Evolutionary conservation across 306 rosid species (phyloP).

Genomic region (Prunus davidiana): DNA sequence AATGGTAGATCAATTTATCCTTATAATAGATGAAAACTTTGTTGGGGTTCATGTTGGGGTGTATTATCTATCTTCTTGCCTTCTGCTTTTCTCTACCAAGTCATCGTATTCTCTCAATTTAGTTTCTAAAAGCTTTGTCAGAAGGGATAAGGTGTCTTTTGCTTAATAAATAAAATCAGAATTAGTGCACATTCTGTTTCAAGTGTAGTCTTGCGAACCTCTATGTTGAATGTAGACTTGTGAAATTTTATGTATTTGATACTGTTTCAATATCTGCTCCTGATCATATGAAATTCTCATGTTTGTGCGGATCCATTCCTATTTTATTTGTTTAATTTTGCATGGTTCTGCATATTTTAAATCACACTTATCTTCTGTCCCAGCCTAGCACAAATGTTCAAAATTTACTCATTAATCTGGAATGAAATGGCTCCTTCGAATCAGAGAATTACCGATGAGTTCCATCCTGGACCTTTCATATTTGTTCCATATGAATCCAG

Average conservation of each 20-base stretch:
- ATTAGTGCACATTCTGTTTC: background rate
- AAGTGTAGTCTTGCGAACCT: background rate
- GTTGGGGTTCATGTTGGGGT: too few species aligned
- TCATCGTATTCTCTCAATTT: background rate
- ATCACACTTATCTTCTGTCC: conserved; percentile 21
- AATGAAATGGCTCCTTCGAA: conserved; percentile 65
- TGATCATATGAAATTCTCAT: background rate
- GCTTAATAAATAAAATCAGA: background rate
- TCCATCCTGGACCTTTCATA: conserved; percentile 64
- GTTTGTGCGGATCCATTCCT: background rate
- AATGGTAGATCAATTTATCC: too few species aligned
- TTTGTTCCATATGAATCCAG: conserved; percentile 60
- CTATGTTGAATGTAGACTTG: background rate
- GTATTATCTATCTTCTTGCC: background rate
- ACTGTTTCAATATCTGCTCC: background rate
- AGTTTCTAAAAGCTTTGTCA: background rate
- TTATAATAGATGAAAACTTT: too few species aligned
- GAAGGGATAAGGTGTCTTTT: background rate
- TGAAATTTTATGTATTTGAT: background rate
- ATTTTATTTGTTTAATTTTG: background rate
- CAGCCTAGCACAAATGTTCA: conserved; percentile 79
- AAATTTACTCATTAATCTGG: conserved; percentile 70
- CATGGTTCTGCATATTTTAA: conserved; percentile 9
- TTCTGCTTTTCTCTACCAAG: background rate
- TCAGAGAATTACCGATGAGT: conserved; percentile 50